These are phyloP conservation scores for Diversispora eburnea DNA, from an alignment of 192 early-diverging fungal species.

Conservation along the genomic window DNA sequence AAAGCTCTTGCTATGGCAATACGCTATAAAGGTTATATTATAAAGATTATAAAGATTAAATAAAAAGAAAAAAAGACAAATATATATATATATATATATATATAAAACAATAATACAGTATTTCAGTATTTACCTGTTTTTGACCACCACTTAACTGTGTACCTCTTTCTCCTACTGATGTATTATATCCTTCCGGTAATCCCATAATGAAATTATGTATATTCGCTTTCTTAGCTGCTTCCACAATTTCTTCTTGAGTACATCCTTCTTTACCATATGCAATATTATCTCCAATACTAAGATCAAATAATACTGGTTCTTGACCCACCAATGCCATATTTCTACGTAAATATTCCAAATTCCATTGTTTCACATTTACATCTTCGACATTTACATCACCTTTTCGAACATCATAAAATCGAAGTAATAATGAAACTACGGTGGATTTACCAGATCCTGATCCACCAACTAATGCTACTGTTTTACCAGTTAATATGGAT, in stretches of 20 bases:
- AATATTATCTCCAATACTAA: slow-evolving; percentile 83
- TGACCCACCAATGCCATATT: slow-evolving; percentile 83
- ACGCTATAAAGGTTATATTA: too few species aligned
- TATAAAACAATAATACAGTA: background rate
- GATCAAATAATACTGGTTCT: slow-evolving; percentile 87
- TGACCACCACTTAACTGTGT: slow-evolving; percentile 58
- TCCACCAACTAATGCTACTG: slow-evolving; percentile 81
- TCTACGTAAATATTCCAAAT: slow-evolving; percentile 58
- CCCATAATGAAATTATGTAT: slow-evolving; percentile 59
- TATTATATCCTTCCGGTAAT: slow-evolving; percentile 62
- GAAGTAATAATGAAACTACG: slow-evolving; percentile 58
- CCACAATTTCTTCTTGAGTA: slow-evolving; percentile 49
- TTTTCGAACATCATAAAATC: slow-evolving; percentile 71
- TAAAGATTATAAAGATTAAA: too few species aligned
- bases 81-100: background rate
- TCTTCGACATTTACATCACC: slow-evolving; percentile 65
- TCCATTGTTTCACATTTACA: slow-evolving; percentile 56
- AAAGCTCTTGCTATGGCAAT: slow-evolving; percentile 86
- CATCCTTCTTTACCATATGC: slow-evolving; percentile 55
- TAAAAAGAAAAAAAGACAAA: background rate
- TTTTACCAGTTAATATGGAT: slow-evolving; percentile 54
- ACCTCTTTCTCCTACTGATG: slow-evolving; percentile 61
- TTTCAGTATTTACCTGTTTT: slow-evolving; percentile 46
- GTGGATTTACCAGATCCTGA: slow-evolving; percentile 84
- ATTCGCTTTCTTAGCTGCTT: slow-evolving; percentile 55